Evolutionary conservation across 2,329 filamentous ascomycete genomes (phyloP).

Genomic region (Escovopsis weberi): DNA sequence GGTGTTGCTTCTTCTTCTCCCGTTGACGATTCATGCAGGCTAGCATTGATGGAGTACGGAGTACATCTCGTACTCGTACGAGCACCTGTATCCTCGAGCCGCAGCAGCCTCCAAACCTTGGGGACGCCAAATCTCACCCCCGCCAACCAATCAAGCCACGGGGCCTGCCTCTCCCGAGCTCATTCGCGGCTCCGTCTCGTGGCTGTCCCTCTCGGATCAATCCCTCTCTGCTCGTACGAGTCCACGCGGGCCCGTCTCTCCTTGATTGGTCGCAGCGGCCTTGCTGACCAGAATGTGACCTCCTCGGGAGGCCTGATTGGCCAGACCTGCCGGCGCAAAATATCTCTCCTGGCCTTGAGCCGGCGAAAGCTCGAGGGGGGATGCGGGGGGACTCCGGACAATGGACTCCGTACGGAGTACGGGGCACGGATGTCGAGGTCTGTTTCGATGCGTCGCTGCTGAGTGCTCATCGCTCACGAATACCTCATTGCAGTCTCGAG

Average conservation of each 20-base stretch:
- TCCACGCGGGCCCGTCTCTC: neutral
- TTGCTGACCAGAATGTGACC: slow-evolving; percentile 9
- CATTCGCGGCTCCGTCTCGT: slow-evolving; percentile 1
- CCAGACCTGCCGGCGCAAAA: neutral
- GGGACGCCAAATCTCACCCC: neutral
- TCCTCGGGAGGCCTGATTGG: slow-evolving; percentile 8
- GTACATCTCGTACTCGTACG: neutral
- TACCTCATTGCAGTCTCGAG: too few species aligned
- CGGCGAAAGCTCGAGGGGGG: too few species aligned
- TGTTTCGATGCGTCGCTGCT: too few species aligned
- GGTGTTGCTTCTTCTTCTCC: too few species aligned
- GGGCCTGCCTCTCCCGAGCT: slow-evolving; percentile 1
- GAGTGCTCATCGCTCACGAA: too few species aligned
- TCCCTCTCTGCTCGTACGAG: neutral
- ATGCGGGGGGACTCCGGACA: too few species aligned
- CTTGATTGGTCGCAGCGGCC: slow-evolving; percentile 4
- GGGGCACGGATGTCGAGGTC: too few species aligned
- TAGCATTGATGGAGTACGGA: neutral
- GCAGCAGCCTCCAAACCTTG: neutral
- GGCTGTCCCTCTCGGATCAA: neutral
- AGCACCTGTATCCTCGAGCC: too few species aligned
- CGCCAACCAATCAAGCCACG: slow-evolving; percentile 6
- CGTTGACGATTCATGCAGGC: too few species aligned
- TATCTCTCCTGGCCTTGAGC: too few species aligned
- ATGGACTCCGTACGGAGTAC: too few species aligned